Percentiles rank a stretch among this genome's conserved stretches.
Conservation (phyloP, 108 stramenopile genomes). For the Nitzschia inconspicua region DNA sequence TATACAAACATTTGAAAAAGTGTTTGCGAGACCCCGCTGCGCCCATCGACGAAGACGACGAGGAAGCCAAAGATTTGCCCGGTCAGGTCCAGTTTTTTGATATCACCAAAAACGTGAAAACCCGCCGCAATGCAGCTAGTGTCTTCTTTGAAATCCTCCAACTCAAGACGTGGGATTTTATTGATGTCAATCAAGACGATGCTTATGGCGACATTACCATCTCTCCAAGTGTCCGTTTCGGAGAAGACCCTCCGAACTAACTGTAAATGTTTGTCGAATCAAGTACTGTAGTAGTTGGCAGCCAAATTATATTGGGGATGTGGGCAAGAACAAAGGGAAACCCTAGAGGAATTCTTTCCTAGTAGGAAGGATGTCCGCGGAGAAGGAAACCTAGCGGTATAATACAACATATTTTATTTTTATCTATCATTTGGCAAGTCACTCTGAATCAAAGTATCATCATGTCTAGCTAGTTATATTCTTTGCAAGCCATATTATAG, state of each 20-base stretch:
- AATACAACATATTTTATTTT: too few species aligned
- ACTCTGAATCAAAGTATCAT: too few species aligned
- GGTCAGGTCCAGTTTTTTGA: constrained; percentile 54
- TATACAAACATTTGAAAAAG: constrained; percentile 59
- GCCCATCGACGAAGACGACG: constrained; percentile 28
- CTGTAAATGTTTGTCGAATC: too few species aligned
- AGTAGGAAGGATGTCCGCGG: too few species aligned
- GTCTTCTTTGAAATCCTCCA: constrained; percentile 91
- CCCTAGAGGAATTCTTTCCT: too few species aligned
- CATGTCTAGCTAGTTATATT: too few species aligned
- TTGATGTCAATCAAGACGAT: constrained; percentile 87
- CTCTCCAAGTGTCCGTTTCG: constrained; percentile 26
- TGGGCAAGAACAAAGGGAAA: too few species aligned
- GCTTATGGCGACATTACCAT: constrained; percentile 89
- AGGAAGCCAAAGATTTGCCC: constrained; percentile 41
- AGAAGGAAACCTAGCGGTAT: too few species aligned
- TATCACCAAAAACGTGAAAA: constrained; percentile 48
- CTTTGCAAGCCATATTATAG: too few species aligned
- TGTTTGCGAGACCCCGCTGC: constrained; percentile 46
- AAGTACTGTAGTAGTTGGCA: too few species aligned
- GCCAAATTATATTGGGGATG: too few species aligned
- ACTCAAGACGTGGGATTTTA: constrained; percentile 98
- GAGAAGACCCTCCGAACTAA: constrained; percentile 28
- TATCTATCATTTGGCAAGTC: too few species aligned
- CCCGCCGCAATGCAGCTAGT: constrained; percentile 77